Percentiles rank a stretch among this genome's conserved stretches.
Evolutionary conservation across 1,284 basidiomycete species (phyloP).

Genomic region (Cryptococcus wingfieldii): DNA sequence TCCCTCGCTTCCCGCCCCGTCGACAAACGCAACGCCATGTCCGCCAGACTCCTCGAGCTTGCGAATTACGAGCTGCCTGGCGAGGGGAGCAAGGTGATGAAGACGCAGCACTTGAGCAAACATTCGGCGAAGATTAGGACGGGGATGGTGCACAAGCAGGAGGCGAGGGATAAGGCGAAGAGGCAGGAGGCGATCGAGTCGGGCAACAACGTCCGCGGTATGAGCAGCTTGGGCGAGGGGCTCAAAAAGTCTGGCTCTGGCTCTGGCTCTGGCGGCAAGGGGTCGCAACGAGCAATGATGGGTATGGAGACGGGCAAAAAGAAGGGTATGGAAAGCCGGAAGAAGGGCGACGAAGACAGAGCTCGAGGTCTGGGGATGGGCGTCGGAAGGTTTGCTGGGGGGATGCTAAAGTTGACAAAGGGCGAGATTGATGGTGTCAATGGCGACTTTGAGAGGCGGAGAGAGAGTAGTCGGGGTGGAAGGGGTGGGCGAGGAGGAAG

Average conservation of each 20-base stretch:
- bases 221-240: slow-evolving; percentile 40
- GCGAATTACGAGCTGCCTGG: slow-evolving; percentile 38
- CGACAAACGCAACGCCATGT: slow-evolving; percentile 45
- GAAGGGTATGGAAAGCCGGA: slow-evolving; percentile 42
- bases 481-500: slow-evolving; percentile 5
- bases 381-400: slow-evolving; percentile 44
- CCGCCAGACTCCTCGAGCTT: slow-evolving; percentile 42
- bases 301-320: slow-evolving; percentile 36
- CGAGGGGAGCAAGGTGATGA: slow-evolving; percentile 26
- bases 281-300: slow-evolving; percentile 18
- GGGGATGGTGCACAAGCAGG: slow-evolving; percentile 36
- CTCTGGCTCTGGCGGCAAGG: slow-evolving; percentile 14
- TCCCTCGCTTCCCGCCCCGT: slow-evolving; percentile 33
- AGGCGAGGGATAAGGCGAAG: slow-evolving; percentile 24
- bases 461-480: slow-evolving; percentile 13
- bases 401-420: slow-evolving; percentile 42
- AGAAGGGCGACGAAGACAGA: slow-evolving; percentile 25
- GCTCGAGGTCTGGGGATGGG: slow-evolving; percentile 46
- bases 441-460: slow-evolving; percentile 12
- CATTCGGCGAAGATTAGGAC: slow-evolving; percentile 43
- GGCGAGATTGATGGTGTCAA: slow-evolving; percentile 37
- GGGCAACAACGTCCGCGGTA: slow-evolving; percentile 40
- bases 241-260: slow-evolving; percentile 17
- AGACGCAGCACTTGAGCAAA: slow-evolving; percentile 16
- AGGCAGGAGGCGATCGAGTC: slow-evolving; percentile 35